A percentile compares a stretch with the other conserved stretches of the same genome.
These are phyloP conservation scores for Ogataea neopini DNA, from an alignment of 805 yeast species.

Conservation along the genomic window DNA sequence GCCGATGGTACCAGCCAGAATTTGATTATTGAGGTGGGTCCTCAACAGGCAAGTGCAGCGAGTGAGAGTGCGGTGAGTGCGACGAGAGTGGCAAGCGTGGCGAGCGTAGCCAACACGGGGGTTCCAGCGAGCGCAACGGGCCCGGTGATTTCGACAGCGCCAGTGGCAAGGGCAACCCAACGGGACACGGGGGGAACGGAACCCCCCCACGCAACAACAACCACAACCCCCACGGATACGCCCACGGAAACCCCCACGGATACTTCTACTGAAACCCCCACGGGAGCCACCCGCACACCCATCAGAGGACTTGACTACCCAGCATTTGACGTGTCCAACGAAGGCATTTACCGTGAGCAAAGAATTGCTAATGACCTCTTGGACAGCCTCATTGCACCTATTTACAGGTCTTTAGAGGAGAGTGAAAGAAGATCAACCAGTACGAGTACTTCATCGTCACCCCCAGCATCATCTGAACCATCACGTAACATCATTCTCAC, in stretches of 20 bases:
- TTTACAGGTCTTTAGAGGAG: conserved; percentile 27
- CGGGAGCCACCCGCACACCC: conserved; percentile 10
- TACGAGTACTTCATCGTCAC: neutral
- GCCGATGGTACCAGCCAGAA: conserved; percentile 33
- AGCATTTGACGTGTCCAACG: conserved; percentile 38
- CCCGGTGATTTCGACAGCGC: too few species aligned
- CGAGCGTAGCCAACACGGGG: too few species aligned
- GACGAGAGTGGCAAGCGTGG: too few species aligned
- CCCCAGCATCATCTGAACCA: conserved; percentile 19
- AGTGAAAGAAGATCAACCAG: neutral
- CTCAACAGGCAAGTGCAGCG: too few species aligned
- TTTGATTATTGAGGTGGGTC: conserved; percentile 35
- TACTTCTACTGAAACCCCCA: too few species aligned
- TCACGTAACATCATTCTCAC: conserved; percentile 42
- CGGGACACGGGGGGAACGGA: too few species aligned
- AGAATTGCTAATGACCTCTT: conserved; percentile 23
- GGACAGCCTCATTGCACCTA: conserved; percentile 27
- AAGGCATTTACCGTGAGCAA: conserved; percentile 33
- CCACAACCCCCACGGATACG: neutral
- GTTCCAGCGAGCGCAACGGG: too few species aligned
- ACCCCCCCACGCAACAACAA: too few species aligned
- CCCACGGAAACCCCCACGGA: neutral
- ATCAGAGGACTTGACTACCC: conserved; percentile 39
- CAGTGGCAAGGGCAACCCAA: too few species aligned
- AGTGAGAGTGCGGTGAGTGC: too few species aligned